These are phyloP conservation scores for Picea engelmannii DNA, from an alignment of 83 land plant genomes.

Conservation along the genomic window DNA sequence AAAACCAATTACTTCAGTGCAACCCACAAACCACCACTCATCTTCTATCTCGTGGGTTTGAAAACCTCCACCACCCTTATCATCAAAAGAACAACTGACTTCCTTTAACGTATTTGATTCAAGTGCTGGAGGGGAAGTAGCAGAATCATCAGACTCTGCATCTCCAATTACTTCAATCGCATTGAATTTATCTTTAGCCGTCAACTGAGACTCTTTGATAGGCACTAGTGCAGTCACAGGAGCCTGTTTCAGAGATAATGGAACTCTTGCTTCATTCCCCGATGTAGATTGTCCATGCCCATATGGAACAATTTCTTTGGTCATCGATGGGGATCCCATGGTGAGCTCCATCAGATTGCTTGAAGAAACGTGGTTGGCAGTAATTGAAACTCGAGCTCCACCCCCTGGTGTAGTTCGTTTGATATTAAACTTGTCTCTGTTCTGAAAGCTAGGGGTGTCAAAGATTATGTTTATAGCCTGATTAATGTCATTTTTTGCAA, in stretches of 20 bases:
- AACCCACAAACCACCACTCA: slow-evolving; percentile 73
- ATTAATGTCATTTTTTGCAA: slow-evolving; percentile 33
- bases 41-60: slow-evolving; percentile 39
- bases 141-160: neutral
- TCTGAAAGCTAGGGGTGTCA: slow-evolving; percentile 23
- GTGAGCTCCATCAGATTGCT: neutral
- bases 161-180: neutral
- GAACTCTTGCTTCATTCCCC: neutral
- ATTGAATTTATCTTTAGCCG: neutral
- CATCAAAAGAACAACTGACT: neutral
- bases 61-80: slow-evolving; percentile 8
- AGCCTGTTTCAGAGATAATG: neutral
- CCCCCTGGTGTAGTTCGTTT: slow-evolving; percentile 23
- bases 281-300: neutral
- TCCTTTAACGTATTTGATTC: neutral
- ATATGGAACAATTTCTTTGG: slow-evolving; percentile 13
- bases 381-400: slow-evolving; percentile 26
- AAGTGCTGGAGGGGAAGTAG: neutral
- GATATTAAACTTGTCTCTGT: slow-evolving; percentile 5
- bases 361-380: slow-evolving; percentile 3
- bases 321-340: neutral
- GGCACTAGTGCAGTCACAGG: neutral
- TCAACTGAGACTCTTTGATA: slow-evolving; percentile 2
- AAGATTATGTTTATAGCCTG: slow-evolving; percentile 32
- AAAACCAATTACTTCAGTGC: slow-evolving; percentile 39